These are phyloP conservation scores for thale cress (Arabidopsis thaliana) DNA, from an alignment of 345 rosid genomes.

Conservation along the genomic window TAIR10.1 NC_003075.7:4799501-4800000, in stretches of 20 bases:
- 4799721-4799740: background rate
- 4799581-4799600: background rate
- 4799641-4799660: conserved; percentile 7
- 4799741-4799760: conserved; percentile 10
- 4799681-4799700: background rate
- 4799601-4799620: background rate
- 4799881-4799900: conserved; percentile 70
- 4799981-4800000: conserved; percentile 91
- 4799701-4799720: too few species aligned
- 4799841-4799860: conserved; percentile 26
- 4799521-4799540: background rate
- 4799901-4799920: conserved; percentile 95
- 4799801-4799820: conserved; percentile 30
- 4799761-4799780: conserved; percentile 28
- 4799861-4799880: conserved; percentile 67
- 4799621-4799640: background rate
- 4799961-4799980: conserved; percentile 85
- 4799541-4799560: background rate
- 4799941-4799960: conserved; percentile 95
- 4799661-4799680: background rate
- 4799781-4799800: conserved; percentile 33
- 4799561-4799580: background rate
- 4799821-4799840: background rate
- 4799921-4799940: conserved; percentile 84
- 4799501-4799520: conserved; percentile 31